Evolutionary conservation across 176 grass and related monocot genomes (phyloP), one percentile per base, ranked within the genome.

Genomic region (Elymus sibiricus): DNA sequence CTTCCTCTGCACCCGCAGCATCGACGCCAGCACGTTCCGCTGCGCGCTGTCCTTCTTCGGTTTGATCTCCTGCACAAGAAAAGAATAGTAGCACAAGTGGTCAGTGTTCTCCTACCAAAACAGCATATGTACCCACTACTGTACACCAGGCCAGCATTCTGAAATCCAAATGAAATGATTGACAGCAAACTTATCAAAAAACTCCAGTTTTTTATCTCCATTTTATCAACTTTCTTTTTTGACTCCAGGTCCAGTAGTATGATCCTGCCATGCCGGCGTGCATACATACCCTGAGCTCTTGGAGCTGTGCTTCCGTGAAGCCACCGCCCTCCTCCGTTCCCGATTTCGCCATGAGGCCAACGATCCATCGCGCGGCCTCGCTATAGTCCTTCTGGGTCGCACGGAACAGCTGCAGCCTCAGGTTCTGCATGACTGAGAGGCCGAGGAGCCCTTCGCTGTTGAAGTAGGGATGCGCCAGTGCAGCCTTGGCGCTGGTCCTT

Each of bases 301-400:
- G 94, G 64, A 99, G 97, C 10, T 99, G 97, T 26, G 97, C 94
- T 86, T 99, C 97, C n/a, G 97, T 99, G 84, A 99, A 99, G n/a
- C 97, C 97, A 4, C 97, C 97, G 11, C n/a, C 90, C 2, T 80
- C 59, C 76, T 92, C 85, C n/a, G 97, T 96, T 79, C 97, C 97
- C 26, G 92, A 94, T 53, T 73, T 94, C 19, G 97, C 97, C 97
- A 99, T 99, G 27, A 93, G 91, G 26, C 92, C 69, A 5, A 91
- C 19, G 44, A 99, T 59, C 97, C 94, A 99, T 5, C 95, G 91
- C 59, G 90, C 94, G 9, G 90, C 82, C 82, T 99, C 97, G 47
- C 94, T 93, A 70, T 99, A 99, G 84, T 99, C 94, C 79, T 94
- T 88, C 39, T 96, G 94, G n/a, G 97, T 99, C 16, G 94, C 97